phyloP scores from a whole-genome alignment of 2,329 filamentous ascomycete species.

The Fusarium fujikuroi region DNA sequence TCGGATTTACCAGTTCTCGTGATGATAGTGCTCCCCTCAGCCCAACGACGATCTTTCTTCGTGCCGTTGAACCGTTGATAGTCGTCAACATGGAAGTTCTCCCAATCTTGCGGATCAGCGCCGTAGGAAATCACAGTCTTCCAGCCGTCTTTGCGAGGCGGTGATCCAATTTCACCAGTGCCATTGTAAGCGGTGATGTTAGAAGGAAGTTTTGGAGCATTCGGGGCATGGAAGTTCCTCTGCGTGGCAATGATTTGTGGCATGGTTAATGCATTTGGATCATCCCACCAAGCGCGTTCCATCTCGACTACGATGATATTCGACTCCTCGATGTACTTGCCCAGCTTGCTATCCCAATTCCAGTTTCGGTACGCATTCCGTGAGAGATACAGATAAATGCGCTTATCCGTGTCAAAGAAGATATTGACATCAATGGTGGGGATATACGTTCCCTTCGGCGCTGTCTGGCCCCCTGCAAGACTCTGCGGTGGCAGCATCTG shows the following conservation, averaged over 20 bases:
- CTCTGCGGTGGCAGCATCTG: constrained; percentile 49
- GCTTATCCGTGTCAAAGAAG: constrained; percentile 55
- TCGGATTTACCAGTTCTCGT: constrained; percentile 27
- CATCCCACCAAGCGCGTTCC: constrained; percentile 51
- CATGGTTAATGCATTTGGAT: constrained; percentile 49
- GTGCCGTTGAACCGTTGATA: constrained; percentile 49
- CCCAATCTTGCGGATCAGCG: constrained; percentile 50
- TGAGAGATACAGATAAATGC: constrained; percentile 50
- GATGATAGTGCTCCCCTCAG: constrained; percentile 50
- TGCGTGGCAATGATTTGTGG: constrained; percentile 47
- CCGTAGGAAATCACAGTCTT: constrained; percentile 51
- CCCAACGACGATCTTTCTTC: constrained; percentile 51
- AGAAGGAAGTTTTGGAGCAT: constrained; percentile 41
- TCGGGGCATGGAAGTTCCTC: constrained; percentile 42
- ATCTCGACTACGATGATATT: constrained; percentile 52
- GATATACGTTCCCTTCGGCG: constrained; percentile 51
- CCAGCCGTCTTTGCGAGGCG: constrained; percentile 51
- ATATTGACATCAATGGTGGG: constrained; percentile 59
- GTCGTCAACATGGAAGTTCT: constrained; percentile 51
- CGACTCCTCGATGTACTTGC: constrained; percentile 52
- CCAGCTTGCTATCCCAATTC: constrained; percentile 49
- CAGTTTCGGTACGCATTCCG: constrained; percentile 52
- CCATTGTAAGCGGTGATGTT: constrained; percentile 51
- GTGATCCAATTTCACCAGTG: constrained; percentile 48
- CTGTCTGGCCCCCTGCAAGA: constrained; percentile 41